These are phyloP conservation scores for Claviceps sorghi DNA, from an alignment of 2,329 filamentous ascomycete genomes.

Conservation along the genomic window DNA sequence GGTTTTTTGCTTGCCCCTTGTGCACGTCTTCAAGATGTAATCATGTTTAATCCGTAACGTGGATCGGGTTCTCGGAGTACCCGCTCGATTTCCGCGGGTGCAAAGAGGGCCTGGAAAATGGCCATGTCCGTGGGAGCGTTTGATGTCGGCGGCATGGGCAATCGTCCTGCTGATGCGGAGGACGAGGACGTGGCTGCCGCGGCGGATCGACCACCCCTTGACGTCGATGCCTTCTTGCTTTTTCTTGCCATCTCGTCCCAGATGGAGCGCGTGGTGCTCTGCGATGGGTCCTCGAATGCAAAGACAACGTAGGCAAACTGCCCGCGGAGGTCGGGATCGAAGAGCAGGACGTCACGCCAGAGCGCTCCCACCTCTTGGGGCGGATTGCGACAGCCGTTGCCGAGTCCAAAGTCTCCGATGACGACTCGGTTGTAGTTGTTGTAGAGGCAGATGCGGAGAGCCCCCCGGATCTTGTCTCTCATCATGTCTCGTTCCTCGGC, in stretches of 20 bases:
- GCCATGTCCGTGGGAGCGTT: conserved; percentile 29
- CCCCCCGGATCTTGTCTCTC: conserved; percentile 56
- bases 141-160: background rate
- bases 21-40: conserved; percentile 25
- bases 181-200: conserved; percentile 13
- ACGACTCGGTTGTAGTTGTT: conserved; percentile 42
- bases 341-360: conserved; percentile 50
- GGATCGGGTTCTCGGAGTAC: conserved; percentile 38
- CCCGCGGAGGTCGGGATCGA: conserved; percentile 46
- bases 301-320: conserved; percentile 49
- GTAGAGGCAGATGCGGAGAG: conserved; percentile 53
- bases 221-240: conserved; percentile 18
- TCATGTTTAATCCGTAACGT: conserved; percentile 38
- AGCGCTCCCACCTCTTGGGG: conserved; percentile 49
- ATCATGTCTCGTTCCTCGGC: conserved; percentile 56
- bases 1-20: no score
- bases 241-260: conserved; percentile 42
- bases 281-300: conserved; percentile 43
- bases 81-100: conserved; percentile 31
- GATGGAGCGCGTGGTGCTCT: conserved; percentile 39
- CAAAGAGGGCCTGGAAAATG: conserved; percentile 41
- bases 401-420: conserved; percentile 50
- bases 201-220: conserved; percentile 20
- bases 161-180: conserved; percentile 8
- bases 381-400: conserved; percentile 49